These are phyloP conservation scores for Talaromyces sp. DNA, from an alignment of 2,329 filamentous ascomycete species.

Conservation along the genomic window DNA sequence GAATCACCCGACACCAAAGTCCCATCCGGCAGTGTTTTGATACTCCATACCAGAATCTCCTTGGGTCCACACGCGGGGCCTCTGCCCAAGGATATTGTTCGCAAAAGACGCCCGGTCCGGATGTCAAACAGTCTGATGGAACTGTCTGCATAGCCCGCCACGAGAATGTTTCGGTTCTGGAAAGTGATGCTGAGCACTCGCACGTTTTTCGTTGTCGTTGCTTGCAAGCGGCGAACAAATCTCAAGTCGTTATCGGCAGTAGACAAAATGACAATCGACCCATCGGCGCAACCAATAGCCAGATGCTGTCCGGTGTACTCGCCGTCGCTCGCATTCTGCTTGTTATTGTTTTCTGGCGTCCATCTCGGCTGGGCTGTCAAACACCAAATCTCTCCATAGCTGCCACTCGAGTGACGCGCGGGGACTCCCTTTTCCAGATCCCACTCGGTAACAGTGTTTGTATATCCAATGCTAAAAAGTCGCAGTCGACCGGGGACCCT, in stretches of 20 bases:
- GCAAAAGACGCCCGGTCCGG: slow-evolving; percentile 67
- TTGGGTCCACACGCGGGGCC: slow-evolving; percentile 72
- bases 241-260: slow-evolving; percentile 78
- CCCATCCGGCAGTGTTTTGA: slow-evolving; percentile 80
- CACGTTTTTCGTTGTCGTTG: slow-evolving; percentile 70
- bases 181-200: slow-evolving; percentile 89
- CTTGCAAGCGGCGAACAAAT: slow-evolving; percentile 72
- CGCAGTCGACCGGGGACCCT: slow-evolving; percentile 67
- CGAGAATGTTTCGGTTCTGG: slow-evolving; percentile 74
- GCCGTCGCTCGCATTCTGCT: slow-evolving; percentile 33
- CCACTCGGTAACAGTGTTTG: slow-evolving; percentile 91
- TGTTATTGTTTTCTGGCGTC: slow-evolving; percentile 34
- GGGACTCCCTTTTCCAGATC: slow-evolving; percentile 75
- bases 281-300: slow-evolving; percentile 85
- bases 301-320: slow-evolving; percentile 57
- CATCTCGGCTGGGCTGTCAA: slow-evolving; percentile 75
- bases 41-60: slow-evolving; percentile 87
- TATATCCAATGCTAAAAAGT: slow-evolving; percentile 95
- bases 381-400: slow-evolving; percentile 96
- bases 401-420: slow-evolving; percentile 78
- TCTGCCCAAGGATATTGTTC: slow-evolving; percentile 80
- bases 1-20: slow-evolving; percentile 95
- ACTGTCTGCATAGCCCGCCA: slow-evolving; percentile 94
- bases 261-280: slow-evolving; percentile 79
- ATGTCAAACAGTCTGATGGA: slow-evolving; percentile 90